Percentiles rank a stretch among this genome's conserved stretches.
Evolutionary conservation across 805 yeast species (phyloP).

Genomic region (Ogataea nonfermentans): DNA sequence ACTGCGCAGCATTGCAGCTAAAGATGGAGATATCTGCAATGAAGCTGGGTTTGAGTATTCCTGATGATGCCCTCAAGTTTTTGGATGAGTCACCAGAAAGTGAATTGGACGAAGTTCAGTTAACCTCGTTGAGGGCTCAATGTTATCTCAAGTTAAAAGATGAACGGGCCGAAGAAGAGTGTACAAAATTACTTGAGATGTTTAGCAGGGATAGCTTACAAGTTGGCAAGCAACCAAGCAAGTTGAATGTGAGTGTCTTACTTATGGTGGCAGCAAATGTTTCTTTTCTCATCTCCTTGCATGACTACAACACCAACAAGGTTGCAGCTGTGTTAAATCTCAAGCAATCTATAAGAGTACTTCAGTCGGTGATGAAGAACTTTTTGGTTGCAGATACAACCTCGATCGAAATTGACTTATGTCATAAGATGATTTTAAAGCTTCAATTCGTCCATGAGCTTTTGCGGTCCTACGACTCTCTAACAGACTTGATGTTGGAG

Average conservation of each 20-base stretch:
- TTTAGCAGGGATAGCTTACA: constrained; percentile 35
- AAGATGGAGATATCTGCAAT: constrained; percentile 4
- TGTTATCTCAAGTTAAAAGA: constrained; percentile 21
- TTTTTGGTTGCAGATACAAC: constrained; percentile 21
- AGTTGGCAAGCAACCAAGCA: constrained; percentile 23
- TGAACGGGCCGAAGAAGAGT: constrained; percentile 26
- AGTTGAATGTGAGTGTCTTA: constrained; percentile 16
- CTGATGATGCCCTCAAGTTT: constrained; percentile 9
- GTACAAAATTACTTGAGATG: constrained; percentile 25
- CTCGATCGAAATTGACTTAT: constrained; percentile 20
- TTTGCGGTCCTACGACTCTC: constrained; percentile 37
- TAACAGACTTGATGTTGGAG: constrained; percentile 41
- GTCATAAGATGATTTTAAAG: constrained; percentile 28
- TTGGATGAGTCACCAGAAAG: constrained; percentile 13
- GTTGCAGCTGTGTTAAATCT: constrained; percentile 37
- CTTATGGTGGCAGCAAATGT: constrained; percentile 35
- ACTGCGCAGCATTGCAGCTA: constrained; percentile 5
- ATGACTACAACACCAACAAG: constrained; percentile 26
- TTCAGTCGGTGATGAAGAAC: constrained; percentile 52
- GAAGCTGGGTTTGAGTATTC: constrained; percentile 9
- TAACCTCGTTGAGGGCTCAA: constrained; percentile 32
- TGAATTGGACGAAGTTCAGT: constrained; percentile 22
- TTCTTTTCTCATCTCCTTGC: constrained; percentile 33
- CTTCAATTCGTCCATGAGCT: constrained; percentile 37
- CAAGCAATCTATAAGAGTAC: constrained; percentile 49